Conservation (phyloP, 805 yeast species). For the Candida nonsorbophila region DNA sequence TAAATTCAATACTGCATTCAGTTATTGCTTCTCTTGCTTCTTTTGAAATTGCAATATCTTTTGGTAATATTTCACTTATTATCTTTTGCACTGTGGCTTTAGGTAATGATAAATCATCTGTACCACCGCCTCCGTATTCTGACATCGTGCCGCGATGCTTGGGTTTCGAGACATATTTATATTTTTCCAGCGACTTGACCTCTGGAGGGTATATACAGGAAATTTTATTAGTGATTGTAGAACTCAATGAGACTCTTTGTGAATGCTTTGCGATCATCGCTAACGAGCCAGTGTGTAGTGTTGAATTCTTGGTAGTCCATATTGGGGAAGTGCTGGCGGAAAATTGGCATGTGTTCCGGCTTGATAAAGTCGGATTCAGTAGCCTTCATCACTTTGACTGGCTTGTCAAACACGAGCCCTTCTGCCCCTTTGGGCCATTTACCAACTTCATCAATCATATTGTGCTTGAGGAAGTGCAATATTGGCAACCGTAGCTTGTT, state of each 20-base stretch:
- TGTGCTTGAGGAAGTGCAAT: constrained; percentile 13
- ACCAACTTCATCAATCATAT: constrained; percentile 12
- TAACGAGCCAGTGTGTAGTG: constrained; percentile 35
- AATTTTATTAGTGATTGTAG: too few species aligned
- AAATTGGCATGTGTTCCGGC: constrained; percentile 16
- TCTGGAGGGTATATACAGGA: too few species aligned
- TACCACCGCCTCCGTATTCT: constrained; percentile 28
- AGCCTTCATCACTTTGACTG: constrained; percentile 43
- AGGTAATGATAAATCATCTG: constrained; percentile 40
- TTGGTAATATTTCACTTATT: constrained; percentile 81
- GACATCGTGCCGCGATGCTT: constrained; percentile 30
- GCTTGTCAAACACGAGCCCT: constrained; percentile 14
- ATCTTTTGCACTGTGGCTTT: constrained; percentile 95
- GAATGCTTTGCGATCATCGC: constrained; percentile 32
- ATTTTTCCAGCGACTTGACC: not conserved
- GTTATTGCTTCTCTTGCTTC: constrained; percentile 94
- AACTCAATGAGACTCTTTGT: too few species aligned
- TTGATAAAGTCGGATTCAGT: constrained; percentile 36
- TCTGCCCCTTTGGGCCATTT: constrained; percentile 18
- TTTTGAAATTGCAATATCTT: constrained; percentile 82
- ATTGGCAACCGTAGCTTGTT: constrained; percentile 14
- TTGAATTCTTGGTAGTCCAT: constrained; percentile 14
- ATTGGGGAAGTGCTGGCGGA: constrained; percentile 21
- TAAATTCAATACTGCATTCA: constrained; percentile 93
- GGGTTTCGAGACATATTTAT: not conserved